phyloP scores from a whole-genome alignment of 768 basidiomycete genomes.

The Termitomyces sp. region DNA sequence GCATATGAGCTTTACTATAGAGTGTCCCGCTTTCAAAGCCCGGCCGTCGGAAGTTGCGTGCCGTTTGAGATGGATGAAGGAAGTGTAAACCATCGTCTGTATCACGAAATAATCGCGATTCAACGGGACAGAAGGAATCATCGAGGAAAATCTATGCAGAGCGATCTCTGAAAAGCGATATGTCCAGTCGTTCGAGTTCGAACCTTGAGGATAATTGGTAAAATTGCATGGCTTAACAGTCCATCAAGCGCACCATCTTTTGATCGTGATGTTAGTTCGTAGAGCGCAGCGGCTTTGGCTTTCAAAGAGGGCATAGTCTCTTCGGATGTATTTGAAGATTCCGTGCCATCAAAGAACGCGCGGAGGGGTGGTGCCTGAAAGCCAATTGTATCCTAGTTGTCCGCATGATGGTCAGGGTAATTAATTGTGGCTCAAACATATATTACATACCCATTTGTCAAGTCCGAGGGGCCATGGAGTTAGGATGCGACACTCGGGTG shows the following conservation, averaged over 20 bases:
- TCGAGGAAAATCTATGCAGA: constrained; percentile 36
- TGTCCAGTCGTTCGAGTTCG: constrained; percentile 23
- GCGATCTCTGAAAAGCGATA: constrained; percentile 37
- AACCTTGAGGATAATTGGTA: constrained; percentile 24
- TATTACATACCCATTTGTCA: constrained; percentile 12
- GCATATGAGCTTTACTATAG: constrained; percentile 37
- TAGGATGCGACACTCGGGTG: constrained; percentile 40
- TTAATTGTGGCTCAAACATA: neutral
- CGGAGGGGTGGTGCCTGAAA: constrained; percentile 19
- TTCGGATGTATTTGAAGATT: constrained; percentile 17
- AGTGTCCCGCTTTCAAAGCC: constrained; percentile 36
- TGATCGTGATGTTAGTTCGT: constrained; percentile 46
- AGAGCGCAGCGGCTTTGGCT: constrained; percentile 45
- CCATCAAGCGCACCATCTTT: constrained; percentile 24
- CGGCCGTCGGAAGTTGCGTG: constrained; percentile 33
- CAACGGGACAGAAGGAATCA: constrained; percentile 16
- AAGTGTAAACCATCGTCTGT: constrained; percentile 44
- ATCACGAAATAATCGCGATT: constrained; percentile 13
- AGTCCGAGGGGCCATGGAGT: constrained; percentile 41
- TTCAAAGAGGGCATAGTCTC: constrained; percentile 35
- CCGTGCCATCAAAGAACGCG: constrained; percentile 21
- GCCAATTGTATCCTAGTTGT: constrained; percentile 9
- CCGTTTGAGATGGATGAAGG: constrained; percentile 45
- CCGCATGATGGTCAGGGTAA: neutral
- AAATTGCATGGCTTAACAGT: constrained; percentile 3